A percentile compares a stretch with the other conserved stretches of the same genome.
These are phyloP conservation scores for Talaromyces nanjingensis DNA, from an alignment of 495 filamentous ascomycete species.

Conservation along the genomic window DNA sequence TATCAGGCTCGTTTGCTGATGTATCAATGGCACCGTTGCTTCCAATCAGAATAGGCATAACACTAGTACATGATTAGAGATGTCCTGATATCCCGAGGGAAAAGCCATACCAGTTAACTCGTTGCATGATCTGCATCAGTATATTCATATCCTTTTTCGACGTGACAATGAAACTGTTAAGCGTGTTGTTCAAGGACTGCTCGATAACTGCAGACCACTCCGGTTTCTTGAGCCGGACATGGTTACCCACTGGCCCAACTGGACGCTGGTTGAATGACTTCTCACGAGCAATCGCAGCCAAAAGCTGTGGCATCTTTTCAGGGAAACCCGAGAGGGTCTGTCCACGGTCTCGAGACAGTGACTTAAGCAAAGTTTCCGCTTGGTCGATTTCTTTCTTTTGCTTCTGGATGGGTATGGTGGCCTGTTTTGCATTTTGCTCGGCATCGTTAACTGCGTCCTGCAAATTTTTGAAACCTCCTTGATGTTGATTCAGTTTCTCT, in stretches of 20 bases:
- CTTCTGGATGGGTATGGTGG: constrained; percentile 17
- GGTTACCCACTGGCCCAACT: constrained; percentile 74
- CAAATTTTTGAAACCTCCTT: constrained; percentile 17
- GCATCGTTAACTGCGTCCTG: constrained; percentile 31
- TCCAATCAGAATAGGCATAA: constrained; percentile 60
- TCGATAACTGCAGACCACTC: constrained; percentile 85
- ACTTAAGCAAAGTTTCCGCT: constrained; percentile 38
- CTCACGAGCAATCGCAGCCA: constrained; percentile 62
- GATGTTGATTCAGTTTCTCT: constrained; percentile 24
- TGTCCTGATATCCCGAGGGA: constrained; percentile 9
- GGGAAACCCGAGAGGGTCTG: constrained; percentile 50
- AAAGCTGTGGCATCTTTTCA: constrained; percentile 51
- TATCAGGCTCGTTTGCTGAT: constrained; percentile 63
- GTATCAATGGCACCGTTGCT: constrained; percentile 53
- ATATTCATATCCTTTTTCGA: constrained; percentile 60
- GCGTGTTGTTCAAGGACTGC: constrained; percentile 51
- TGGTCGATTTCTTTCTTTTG: constrained; percentile 33
- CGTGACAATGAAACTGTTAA: constrained; percentile 75
- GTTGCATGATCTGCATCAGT: constrained; percentile 56
- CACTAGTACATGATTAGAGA: constrained; percentile 23
- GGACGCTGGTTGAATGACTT: constrained; percentile 60
- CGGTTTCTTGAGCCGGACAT: constrained; percentile 67
- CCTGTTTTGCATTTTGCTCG: constrained; percentile 22
- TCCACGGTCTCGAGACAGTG: constrained; percentile 46
- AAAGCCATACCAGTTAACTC: constrained; percentile 41